Percentiles rank a stretch among this genome's conserved stretches.
phyloP scores from a whole-genome alignment of 2,329 filamentous ascomycete species.

The Lasiodiplodia hormozganensis region DNA sequence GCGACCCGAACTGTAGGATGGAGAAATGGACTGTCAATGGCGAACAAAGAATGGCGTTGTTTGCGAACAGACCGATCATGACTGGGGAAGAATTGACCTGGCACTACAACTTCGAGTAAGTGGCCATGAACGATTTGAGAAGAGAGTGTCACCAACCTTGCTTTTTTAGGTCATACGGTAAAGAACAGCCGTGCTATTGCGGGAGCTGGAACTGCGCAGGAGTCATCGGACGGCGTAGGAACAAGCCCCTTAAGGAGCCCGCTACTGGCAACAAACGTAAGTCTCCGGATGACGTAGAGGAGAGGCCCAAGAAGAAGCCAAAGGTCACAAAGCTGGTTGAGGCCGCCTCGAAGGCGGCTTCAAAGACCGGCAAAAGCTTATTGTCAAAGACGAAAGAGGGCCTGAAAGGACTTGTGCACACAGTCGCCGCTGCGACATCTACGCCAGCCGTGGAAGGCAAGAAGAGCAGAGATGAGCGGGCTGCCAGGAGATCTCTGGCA shows the following conservation, averaged over 20 bases:
- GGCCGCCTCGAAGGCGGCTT: conserved; percentile 24
- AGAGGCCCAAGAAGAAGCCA: conserved; percentile 27
- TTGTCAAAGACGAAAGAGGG: conserved; percentile 28
- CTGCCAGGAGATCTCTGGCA: conserved; percentile 26
- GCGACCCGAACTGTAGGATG: conserved; percentile 95
- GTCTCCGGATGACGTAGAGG: conserved; percentile 13
- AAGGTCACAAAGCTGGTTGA: conserved; percentile 21
- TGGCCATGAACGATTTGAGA: conserved; percentile 27
- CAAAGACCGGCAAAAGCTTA: conserved; percentile 9
- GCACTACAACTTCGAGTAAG: conserved; percentile 79
- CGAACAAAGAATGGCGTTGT: conserved; percentile 94
- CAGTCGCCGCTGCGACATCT: background rate
- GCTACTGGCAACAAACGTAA: conserved; percentile 26
- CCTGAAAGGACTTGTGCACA: conserved; percentile 14
- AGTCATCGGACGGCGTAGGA: conserved; percentile 63
- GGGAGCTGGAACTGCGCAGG: conserved; percentile 67
- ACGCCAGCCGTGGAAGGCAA: background rate
- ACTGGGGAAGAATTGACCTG: conserved; percentile 97
- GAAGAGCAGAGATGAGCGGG: conserved; percentile 23
- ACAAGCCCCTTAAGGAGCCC: conserved; percentile 43
- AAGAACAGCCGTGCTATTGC: conserved; percentile 70
- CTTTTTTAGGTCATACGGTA: conserved; percentile 45
- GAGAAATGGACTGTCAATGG: conserved; percentile 96
- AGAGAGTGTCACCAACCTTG: background rate
- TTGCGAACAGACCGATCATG: conserved; percentile 87